Conservation (phyloP, 179 eudicot genomes). For the Heliamphora pulchella region DNA sequence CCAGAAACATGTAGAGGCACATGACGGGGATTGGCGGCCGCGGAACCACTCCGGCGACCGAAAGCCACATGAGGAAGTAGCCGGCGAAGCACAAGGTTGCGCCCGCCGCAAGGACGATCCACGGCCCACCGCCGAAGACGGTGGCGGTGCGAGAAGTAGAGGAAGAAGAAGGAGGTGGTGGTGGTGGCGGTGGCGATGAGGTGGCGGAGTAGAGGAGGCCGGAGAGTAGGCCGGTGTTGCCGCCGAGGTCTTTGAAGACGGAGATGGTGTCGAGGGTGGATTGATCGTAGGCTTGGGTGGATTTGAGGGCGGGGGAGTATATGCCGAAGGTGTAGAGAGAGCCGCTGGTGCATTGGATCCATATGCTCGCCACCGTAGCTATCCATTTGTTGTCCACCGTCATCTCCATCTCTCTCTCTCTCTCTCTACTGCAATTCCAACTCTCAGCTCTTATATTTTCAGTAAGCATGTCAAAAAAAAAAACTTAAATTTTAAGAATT, state of each 20-base stretch:
- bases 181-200: neutral
- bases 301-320: constrained; percentile 60
- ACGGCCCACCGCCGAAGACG: constrained; percentile 35
- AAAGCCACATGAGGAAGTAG: constrained; percentile 61
- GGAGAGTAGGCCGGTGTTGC: constrained; percentile 69
- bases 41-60: constrained; percentile 43
- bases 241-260: constrained; percentile 87
- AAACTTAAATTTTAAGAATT: too few relatives aligned
- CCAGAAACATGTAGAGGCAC: constrained; percentile 62
- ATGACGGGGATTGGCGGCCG: constrained; percentile 49
- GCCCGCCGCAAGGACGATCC: constrained; percentile 56
- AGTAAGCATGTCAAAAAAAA: too few relatives aligned
- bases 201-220: constrained; percentile 65
- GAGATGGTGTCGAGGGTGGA: constrained; percentile 72
- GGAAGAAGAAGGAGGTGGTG: too few relatives aligned
- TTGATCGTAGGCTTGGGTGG: constrained; percentile 61
- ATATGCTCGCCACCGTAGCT: constrained; percentile 60
- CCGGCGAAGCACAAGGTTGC: constrained; percentile 65
- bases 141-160: constrained; percentile 11
- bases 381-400: constrained; percentile 42
- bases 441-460: too few relatives aligned
- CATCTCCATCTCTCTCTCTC: too few relatives aligned
- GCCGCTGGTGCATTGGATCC: constrained; percentile 75
- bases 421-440: too few relatives aligned
- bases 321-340: constrained; percentile 71